Base-by-base conservation (phyloP, 495 filamentous ascomycete species). In the Aspergillus sclerotioniger region DNA sequence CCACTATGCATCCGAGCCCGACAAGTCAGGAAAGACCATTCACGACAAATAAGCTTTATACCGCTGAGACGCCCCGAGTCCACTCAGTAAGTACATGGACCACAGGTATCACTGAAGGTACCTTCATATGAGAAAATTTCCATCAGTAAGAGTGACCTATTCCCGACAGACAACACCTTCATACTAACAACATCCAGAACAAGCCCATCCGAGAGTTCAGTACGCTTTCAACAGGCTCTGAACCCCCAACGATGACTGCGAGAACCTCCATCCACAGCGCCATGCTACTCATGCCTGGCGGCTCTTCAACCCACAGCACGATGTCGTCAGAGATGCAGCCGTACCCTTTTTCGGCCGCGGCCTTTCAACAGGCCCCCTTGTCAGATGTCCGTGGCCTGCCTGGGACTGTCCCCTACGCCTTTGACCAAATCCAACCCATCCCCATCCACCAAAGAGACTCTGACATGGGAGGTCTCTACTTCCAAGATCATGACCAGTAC, bases 271-370 rank as follows among this genome's bases (percentile, higher is more conserved):
- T 16, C 37, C 33, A 53, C 51, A 16, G 21, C 21, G 32, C 16
- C 9, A 28, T 43, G 33, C 21, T 53, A 19, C 32, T 53, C 21
- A 6, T 32, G n/a, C 33, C 51, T 25, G 51, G 37, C 37, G 8
- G 51, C 51, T 41, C 51, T 7, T 53, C 19, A 37, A n/a, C 33
- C 9, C 17, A 21, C 13, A 25, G 17, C 16, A 25, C 51, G 7
- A 41, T 53, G 51, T 16, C 51, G 37, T 39, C 33, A 32, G 33
- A 19, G 17, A 25, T 43, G 39, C 51, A 53, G 51, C 51, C 33
- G 32, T 19, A 41, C 33, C 32, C 41, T n/a, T 25, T 41, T 16
- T 21, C 51, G 6, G 39, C 51, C 13, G 51, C 33, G 19, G 25
- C 33, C 51, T 53, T 41, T 39, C 32, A 53, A 29, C 32, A 53